A percentile compares a stretch with the other conserved stretches of the same genome.
Conservation (phyloP, 2,329 filamentous ascomycete species). For the Aureobasidium mangrovei region DNA sequence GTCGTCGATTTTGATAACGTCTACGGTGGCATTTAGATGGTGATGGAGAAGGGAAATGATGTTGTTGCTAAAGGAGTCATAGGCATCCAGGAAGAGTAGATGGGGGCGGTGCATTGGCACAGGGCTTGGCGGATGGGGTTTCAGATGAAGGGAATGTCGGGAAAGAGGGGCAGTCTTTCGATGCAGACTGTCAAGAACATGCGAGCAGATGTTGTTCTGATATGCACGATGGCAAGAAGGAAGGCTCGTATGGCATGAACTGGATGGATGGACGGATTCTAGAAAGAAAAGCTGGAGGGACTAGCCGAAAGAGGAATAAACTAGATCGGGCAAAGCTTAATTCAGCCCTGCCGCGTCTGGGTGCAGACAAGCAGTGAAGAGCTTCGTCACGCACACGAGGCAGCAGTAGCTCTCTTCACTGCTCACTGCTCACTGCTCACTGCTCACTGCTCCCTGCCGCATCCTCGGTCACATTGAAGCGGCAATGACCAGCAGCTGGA, state of each 20-base stretch:
- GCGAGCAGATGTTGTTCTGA: constrained; percentile 1
- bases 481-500: constrained; percentile 1
- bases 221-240: neutral
- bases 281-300: constrained; percentile 13
- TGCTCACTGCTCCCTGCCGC: no score
- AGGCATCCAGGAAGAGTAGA: constrained; percentile 84
- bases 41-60: constrained; percentile 74
- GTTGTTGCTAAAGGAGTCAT: constrained; percentile 96
- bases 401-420: neutral
- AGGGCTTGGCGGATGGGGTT: neutral
- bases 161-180: constrained; percentile 10
- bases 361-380: neutral
- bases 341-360: constrained; percentile 6
- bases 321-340: constrained; percentile 4
- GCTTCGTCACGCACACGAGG: neutral
- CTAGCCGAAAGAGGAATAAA: neutral
- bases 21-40: constrained; percentile 57
- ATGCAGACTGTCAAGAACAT: constrained; percentile 11
- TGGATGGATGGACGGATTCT: constrained; percentile 5
- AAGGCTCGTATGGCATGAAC: no score
- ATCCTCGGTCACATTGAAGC: no score
- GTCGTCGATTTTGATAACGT: constrained; percentile 57
- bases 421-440: no score
- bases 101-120: constrained; percentile 21
- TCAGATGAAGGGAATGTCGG: constrained; percentile 13